phyloP scores from a whole-genome alignment of 805 yeast genomes.

The Trichomonascus vanleenenianus region DNA sequence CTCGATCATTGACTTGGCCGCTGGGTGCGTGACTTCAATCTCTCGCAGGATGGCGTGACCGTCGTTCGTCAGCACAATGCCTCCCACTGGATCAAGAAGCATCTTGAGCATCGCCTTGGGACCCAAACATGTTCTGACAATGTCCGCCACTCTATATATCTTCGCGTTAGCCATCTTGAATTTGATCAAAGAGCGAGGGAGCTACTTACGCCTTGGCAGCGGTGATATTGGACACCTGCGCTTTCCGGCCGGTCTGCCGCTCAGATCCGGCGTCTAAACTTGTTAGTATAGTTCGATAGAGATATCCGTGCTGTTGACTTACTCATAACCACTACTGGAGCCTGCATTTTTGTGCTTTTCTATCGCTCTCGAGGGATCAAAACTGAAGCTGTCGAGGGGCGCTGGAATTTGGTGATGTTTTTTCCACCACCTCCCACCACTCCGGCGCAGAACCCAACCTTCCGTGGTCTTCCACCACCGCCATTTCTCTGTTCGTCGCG shows the following conservation, averaged over 20 bases:
- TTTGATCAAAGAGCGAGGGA: neutral
- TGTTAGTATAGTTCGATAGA: constrained; percentile 1
- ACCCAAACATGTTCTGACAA: constrained; percentile 94
- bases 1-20: constrained; percentile 98
- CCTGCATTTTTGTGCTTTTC: constrained; percentile 12
- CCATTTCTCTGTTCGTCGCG: no score
- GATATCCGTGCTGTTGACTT: constrained; percentile 14
- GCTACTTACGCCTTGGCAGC: constrained; percentile 82
- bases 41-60: constrained; percentile 98
- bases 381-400: no score
- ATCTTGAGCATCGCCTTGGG: constrained; percentile 99
- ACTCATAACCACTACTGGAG: constrained; percentile 13
- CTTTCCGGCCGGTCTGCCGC: constrained; percentile 94
- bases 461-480: no score
- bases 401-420: no score
- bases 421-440: no score
- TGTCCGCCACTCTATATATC: constrained; percentile 76
- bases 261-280: constrained; percentile 64
- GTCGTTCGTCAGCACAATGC: constrained; percentile 93
- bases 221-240: constrained; percentile 92
- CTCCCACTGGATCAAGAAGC: constrained; percentile 91
- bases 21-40: constrained; percentile 95
- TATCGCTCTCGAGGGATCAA: no score
- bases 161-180: no score
- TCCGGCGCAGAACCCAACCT: no score